Evolutionary conservation across 192 early-diverging fungal species (phyloP), one percentile per base, ranked within the genome.

Genomic region (Allomyces arbusculus): DNA sequence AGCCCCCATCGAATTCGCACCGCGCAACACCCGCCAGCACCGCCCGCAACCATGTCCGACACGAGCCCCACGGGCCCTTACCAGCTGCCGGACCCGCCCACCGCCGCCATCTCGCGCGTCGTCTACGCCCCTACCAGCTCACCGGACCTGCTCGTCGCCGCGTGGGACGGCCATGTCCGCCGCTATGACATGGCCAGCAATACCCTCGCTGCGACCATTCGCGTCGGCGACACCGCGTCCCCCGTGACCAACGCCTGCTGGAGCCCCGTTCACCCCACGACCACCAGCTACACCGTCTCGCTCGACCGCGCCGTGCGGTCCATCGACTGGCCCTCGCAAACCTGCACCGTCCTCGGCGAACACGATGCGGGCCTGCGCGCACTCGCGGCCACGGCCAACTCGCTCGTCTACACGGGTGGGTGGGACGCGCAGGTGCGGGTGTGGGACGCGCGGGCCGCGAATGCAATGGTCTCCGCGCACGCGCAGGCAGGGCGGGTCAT

Each of bases 361-460:
- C 94, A 97, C 66, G 88, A 91, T 20, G 86, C 87, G 66, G 83
- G 86, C 23, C 78, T 93, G 24, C 79, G 83, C 12, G 79, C 83
- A 20, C 74, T 94, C 23, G 81, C 80, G 64, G 88, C 79, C 72
- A 78, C 72, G 26, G 71, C 65, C 20, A 69, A 75, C 23, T 76
- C 75, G 65, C 73, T 78, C 71, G 69, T 92, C n/a, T 70, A 90
- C 22, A 85, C 91, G 19, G 95, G 92, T 61, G 84, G 87, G 62
- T 99, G 95, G 95, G 95, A 99, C 73, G 86, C 86, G 69, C 79
- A 88, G 7, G 75, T 95, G 58, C 77, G 86, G 10, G 71, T 84
- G 20, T 94, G 86, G 86, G 89, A 94, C 69, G 73, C 84, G 23
- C 81, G 89, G 14, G 70, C 73, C 3, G 64, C 64, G 23, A 72